Evolutionary conservation across 176 grass and related monocot species (phyloP).

Genomic region (Hsuehochloa calcarea): DNA sequence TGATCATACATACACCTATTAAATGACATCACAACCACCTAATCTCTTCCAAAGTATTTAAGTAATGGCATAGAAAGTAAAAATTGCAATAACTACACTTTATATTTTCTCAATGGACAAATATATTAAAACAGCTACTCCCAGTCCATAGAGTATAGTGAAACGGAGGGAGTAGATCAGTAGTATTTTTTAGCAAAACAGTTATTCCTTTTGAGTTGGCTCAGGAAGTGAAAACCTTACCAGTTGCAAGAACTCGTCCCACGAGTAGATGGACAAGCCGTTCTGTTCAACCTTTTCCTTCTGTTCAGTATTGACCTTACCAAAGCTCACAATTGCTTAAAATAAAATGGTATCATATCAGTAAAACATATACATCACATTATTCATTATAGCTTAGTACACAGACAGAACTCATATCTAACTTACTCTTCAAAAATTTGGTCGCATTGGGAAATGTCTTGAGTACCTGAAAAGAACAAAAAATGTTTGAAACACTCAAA

Average conservation of each 20-base stretch:
- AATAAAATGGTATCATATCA: conserved; percentile 38
- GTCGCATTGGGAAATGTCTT: conserved; percentile 67
- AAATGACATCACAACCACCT: too few relatives aligned
- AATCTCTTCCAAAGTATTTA: too few relatives aligned
- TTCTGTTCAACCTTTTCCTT: conserved; percentile 70
- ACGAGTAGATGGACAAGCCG: conserved; percentile 74
- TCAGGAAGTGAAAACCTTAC: conserved; percentile 38
- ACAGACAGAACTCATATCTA: not conserved
- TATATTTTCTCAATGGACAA: too few relatives aligned
- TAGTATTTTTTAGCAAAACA: not conserved
- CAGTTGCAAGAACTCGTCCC: conserved; percentile 82
- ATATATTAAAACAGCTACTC: too few relatives aligned
- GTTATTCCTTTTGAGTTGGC: not conserved
- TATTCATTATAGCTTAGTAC: conserved; percentile 13
- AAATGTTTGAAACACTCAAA: not conserved
- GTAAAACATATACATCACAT: conserved; percentile 2
- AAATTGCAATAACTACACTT: too few relatives aligned
- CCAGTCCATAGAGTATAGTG: too few relatives aligned
- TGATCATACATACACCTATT: too few relatives aligned
- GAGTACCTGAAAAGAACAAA: conserved; percentile 62
- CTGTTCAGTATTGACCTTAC: conserved; percentile 61
- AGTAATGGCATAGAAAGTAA: too few relatives aligned
- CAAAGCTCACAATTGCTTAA: conserved; percentile 91
- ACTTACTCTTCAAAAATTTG: conserved; percentile 75
- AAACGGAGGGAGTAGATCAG: not conserved